Conservation (phyloP, 129 eudicot genomes). For the Solidago caesia region DNA sequence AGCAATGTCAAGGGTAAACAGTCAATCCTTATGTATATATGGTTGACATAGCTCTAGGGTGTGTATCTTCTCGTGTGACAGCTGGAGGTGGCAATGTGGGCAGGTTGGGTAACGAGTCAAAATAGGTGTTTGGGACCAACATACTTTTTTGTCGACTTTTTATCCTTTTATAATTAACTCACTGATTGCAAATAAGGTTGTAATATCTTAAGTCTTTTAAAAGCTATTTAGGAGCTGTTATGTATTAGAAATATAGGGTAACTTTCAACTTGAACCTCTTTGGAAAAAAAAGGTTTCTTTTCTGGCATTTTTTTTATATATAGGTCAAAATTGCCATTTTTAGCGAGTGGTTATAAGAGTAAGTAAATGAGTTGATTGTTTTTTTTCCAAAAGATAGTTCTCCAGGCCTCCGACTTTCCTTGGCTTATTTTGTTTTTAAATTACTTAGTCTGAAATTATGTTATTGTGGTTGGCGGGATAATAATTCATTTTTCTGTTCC, state of each 20-base stretch:
- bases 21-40: constrained; percentile 6
- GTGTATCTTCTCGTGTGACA: neutral
- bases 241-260: neutral
- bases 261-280: neutral
- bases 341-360: neutral
- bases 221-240: neutral
- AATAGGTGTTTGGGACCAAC: neutral
- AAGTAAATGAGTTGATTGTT: neutral
- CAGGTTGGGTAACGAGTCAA: neutral
- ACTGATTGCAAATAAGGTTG: neutral
- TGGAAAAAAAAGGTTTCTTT: neutral
- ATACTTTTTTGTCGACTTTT: neutral
- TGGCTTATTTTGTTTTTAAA: neutral
- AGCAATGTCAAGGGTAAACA: constrained; percentile 95
- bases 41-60: constrained; percentile 4
- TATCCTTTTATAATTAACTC: neutral
- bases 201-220: neutral
- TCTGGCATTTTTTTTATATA: too few relatives aligned
- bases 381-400: neutral
- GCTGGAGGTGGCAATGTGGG: constrained; percentile 1
- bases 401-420: neutral
- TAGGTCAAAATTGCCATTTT: neutral
- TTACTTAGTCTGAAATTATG: neutral
- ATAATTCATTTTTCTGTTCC: neutral
- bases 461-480: too few relatives aligned